Evolutionary conservation across 78 protist species (phyloP).

Genomic region (Dictyostelium capitatum): DNA sequence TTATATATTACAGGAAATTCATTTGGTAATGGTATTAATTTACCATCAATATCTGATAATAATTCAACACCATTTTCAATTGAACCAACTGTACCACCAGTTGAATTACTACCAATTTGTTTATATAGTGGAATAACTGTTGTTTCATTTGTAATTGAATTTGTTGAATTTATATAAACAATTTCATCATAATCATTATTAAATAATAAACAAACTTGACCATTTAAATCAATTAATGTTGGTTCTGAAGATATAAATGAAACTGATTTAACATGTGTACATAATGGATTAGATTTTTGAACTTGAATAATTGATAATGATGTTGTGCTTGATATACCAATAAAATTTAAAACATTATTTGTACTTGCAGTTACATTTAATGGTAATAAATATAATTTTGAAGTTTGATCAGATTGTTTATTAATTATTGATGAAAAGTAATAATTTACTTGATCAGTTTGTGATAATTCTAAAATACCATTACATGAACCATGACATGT

Average conservation of each 20-base stretch:
- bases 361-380: background rate
- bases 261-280: background rate
- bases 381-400: conserved; percentile 5
- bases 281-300: background rate
- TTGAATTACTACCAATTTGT: background rate
- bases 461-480: background rate
- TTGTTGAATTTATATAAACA: background rate
- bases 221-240: background rate
- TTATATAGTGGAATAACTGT: background rate
- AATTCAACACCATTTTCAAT: background rate
- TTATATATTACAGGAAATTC: background rate
- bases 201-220: background rate
- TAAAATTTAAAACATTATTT: background rate
- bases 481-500: conserved; percentile 20
- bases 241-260: background rate
- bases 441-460: background rate
- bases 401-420: background rate
- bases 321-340: background rate
- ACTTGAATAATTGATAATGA: background rate
- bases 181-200: background rate
- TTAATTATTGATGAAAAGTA: background rate
- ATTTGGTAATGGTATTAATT: background rate
- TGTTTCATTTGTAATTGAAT: background rate
- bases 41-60: background rate
- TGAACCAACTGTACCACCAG: background rate